Evolutionary conservation across 805 yeast genomes (phyloP).

Genomic region (Yarrowia keelungensis): DNA sequence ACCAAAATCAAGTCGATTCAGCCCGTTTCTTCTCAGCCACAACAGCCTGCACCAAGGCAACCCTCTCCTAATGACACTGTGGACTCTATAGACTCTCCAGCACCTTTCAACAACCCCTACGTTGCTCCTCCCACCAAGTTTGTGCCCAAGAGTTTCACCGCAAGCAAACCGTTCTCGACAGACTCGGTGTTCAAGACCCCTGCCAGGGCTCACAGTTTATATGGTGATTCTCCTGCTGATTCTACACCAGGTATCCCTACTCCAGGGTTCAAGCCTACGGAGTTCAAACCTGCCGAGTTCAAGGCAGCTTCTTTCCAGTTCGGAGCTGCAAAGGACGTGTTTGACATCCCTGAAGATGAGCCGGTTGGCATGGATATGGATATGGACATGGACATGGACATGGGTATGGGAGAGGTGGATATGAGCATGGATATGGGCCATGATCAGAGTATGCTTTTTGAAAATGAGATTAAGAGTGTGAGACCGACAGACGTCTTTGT

Average conservation of each 20-base stretch:
- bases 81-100: conserved; percentile 8
- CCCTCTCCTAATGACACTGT: conserved; percentile 3
- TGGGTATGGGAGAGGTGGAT: background rate
- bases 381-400: background rate
- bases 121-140: conserved; percentile 15
- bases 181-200: conserved; percentile 10
- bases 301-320: conserved; percentile 3
- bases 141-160: background rate
- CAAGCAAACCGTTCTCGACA: background rate
- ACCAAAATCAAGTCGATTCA: conserved; percentile 9
- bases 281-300: background rate
- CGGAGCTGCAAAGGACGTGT: conserved; percentile 14
- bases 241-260: background rate
- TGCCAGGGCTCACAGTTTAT: background rate
- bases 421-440: conserved; percentile 17
- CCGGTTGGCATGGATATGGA: conserved; percentile 6
- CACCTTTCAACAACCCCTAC: conserved; percentile 3
- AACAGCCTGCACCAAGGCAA: background rate
- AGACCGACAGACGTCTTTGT: conserved; percentile 1
- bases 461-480: background rate
- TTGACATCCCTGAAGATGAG: conserved; percentile 20
- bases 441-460: background rate
- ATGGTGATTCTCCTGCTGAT: background rate
- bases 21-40: background rate
- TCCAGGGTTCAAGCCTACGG: background rate